Evolutionary conservation across 495 filamentous ascomycete genomes (phyloP).

Genomic region (Penicillium daleae): DNA sequence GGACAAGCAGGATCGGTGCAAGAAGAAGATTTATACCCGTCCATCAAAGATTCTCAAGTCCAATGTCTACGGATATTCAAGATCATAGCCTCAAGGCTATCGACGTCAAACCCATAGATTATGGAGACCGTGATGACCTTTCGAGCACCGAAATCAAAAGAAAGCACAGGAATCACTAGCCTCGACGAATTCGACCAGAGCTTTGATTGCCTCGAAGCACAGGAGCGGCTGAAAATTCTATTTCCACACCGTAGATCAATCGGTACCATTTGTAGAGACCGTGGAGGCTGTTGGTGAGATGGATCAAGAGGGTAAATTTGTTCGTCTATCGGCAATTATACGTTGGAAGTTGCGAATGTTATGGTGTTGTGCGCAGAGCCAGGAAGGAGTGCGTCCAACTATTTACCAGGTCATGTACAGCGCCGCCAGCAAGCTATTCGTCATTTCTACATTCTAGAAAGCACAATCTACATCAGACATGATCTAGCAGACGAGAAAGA

Average conservation of each 20-base stretch:
- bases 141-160: no score
- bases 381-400: neutral
- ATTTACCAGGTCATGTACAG: neutral
- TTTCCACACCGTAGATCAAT: no score
- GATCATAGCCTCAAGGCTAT: no score
- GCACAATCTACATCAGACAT: neutral
- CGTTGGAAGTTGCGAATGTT: neutral
- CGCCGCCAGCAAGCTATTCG: neutral
- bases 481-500: neutral
- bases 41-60: neutral
- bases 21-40: neutral
- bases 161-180: neutral
- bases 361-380: neutral
- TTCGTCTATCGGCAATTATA: neutral
- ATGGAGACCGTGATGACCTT: no score
- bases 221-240: no score
- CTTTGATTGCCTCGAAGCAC: no score
- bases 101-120: no score
- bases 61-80: no score
- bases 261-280: neutral
- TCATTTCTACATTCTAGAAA: neutral
- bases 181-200: no score
- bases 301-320: neutral
- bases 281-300: neutral
- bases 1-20: neutral